Conservation (phyloP, 352 stramenopile species). For the Globisporangium camurandrum region DNA sequence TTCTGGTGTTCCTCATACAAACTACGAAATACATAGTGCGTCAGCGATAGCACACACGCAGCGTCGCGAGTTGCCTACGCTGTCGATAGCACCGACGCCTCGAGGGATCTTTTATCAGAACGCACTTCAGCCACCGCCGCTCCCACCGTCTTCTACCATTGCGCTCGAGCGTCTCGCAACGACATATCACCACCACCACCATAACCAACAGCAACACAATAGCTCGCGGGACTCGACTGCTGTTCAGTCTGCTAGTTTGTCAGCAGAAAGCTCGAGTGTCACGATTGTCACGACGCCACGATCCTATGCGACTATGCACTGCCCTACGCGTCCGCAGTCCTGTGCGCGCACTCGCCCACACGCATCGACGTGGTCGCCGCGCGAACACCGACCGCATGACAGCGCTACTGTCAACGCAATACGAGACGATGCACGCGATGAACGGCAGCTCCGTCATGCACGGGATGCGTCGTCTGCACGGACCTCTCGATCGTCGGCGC, state of each 20-base stretch:
- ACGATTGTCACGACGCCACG: neutral
- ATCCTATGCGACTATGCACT: neutral
- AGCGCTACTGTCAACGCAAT: neutral
- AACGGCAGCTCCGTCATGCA: neutral
- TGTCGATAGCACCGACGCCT: too few relatives aligned
- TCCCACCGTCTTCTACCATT: conserved; percentile 15
- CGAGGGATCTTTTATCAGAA: conserved; percentile 26
- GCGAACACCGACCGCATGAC: neutral
- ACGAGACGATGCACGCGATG: neutral
- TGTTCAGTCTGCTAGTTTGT: too few relatives aligned
- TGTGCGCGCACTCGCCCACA: neutral
- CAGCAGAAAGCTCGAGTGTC: neutral
- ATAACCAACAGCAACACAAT: neutral
- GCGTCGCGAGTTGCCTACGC: too few relatives aligned
- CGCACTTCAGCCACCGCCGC: conserved; percentile 14
- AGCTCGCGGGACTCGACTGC: neutral
- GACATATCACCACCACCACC: conserved; percentile 3
- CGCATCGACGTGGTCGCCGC: neutral
- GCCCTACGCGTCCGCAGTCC: conserved; percentile 6
- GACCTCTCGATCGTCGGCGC: neutral
- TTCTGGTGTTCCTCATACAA: too few relatives aligned
- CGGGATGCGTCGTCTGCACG: neutral
- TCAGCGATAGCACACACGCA: too few relatives aligned
- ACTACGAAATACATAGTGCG: too few relatives aligned
- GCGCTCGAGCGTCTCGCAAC: conserved; percentile 7